Base-by-base conservation (phyloP, 2,329 filamentous ascomycete species). In the Verticillium nubilum region DNA sequence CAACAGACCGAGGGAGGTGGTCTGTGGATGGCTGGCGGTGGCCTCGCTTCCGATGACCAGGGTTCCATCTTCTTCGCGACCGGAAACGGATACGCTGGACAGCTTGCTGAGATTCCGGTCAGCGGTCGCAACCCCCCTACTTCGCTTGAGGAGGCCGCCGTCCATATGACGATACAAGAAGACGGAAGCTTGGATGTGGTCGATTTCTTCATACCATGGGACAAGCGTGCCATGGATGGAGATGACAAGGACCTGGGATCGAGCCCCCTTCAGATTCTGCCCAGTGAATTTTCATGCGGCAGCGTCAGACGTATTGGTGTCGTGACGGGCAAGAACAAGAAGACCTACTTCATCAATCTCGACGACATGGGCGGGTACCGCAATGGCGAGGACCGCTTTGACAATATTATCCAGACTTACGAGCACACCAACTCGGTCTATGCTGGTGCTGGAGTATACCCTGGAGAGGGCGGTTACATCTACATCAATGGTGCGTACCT, bases 171-270 rank as follows among this genome's bases (percentile, higher is more conserved):
- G 0, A 68, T 77, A 29, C 74, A 75, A 27, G 59, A 64, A 0
- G 70, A 75, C 1, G 79, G 78, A 1, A 77, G 74, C 25, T 67
- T 83, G 0, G 71, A 70, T 0, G 63, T 82, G 4, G 71, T 75
- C 10, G 81, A 84, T 57, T 84, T 83, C 65, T 84, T 84, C 60
- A 80, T 83, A 73, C 81, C 81, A 0, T 80, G 75, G 62, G 80
- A 82, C 54, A 83, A 84, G 58, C 72, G 73, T 59, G 72, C 76
- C 0, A 70, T 82, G 55, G 79, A 82, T 56, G 79, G 77, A 7
- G 80, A 75, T 0, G 80, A 83, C 58, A 76, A 78, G 56, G 81
- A 84, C 64, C 66, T 84, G 6, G 81, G 80, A 5, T 74, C 78
- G 0, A 72, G 73, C 15, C 71, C 80, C 1, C 71, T 82, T 1